Evolutionary conservation across 192 early-diverging fungal genomes (phyloP).

Genomic region (Diversispora eburnea): DNA sequence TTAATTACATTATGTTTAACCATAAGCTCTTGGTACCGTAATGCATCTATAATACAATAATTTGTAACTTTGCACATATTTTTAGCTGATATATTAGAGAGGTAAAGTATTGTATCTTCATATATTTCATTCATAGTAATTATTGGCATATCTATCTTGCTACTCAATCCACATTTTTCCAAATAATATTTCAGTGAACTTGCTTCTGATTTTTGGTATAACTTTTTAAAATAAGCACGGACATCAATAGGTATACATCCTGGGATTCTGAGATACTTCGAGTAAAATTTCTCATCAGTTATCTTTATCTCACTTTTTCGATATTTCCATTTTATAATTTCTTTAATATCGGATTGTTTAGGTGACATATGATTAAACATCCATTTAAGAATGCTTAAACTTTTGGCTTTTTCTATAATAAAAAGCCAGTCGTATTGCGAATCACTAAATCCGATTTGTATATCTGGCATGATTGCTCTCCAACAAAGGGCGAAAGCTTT

Average conservation of each 20-base stretch:
- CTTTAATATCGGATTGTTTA: no score
- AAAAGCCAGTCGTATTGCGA: slow-evolving; percentile 8
- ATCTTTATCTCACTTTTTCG: not conserved
- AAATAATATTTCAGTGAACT: not conserved
- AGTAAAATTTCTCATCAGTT: not conserved
- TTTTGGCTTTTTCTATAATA: not conserved
- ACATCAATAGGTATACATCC: slow-evolving; percentile 1
- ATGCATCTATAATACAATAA: no score
- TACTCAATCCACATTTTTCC: not conserved
- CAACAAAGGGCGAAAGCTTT: slow-evolving; percentile 3
- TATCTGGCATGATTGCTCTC: not conserved
- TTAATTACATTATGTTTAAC: no score
- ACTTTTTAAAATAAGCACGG: not conserved
- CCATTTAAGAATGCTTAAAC: no score
- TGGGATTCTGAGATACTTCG: not conserved
- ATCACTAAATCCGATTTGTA: not conserved
- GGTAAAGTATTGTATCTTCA: no score
- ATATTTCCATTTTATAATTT: no score
- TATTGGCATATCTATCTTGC: no score
- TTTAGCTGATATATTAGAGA: no score
- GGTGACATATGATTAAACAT: no score
- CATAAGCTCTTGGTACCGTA: no score
- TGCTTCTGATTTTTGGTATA: not conserved
- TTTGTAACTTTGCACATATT: no score
- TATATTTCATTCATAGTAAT: no score